A percentile compares a stretch with the other conserved stretches of the same genome.
Evolutionary conservation across 768 basidiomycete genomes (phyloP).

Genomic region (Tulasnella sp.): DNA sequence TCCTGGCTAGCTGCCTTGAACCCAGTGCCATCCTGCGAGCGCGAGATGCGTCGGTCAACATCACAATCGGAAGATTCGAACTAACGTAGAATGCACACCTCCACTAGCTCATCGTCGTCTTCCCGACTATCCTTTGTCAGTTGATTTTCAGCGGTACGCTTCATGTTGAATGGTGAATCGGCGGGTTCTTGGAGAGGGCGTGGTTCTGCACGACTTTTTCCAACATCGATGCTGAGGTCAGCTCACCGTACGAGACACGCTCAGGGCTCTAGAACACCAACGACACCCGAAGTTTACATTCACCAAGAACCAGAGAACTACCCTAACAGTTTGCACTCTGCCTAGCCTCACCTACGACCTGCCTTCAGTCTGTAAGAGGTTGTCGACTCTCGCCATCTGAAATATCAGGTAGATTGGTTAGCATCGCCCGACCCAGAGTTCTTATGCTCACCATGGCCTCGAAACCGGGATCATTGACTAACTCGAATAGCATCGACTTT

Average conservation of each 20-base stretch:
- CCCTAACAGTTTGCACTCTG: not conserved
- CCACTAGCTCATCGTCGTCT: slow-evolving; percentile 23
- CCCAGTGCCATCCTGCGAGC: slow-evolving; percentile 1
- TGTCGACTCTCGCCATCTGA: not conserved
- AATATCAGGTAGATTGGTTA: not conserved
- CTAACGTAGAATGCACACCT: not conserved
- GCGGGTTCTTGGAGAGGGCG: not conserved
- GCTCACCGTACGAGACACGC: not conserved
- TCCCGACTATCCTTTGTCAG: slow-evolving; percentile 20
- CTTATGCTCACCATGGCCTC: not conserved
- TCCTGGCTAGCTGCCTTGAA: slow-evolving; percentile 12
- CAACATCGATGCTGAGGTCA: slow-evolving; percentile 10
- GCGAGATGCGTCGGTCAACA: not conserved
- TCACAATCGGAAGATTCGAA: not conserved
- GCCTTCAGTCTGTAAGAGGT: not conserved
- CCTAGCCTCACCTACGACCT: not conserved
- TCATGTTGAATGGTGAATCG: slow-evolving; percentile 17
- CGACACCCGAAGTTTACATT: not conserved
- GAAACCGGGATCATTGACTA: not conserved
- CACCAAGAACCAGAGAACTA: not conserved
- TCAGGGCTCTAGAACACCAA: not conserved
- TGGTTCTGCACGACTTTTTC: slow-evolving; percentile 20
- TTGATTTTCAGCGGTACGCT: slow-evolving; percentile 20
- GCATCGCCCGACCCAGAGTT: not conserved
- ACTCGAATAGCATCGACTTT: not conserved